Percentiles rank a stretch among this genome's conserved stretches.
These are phyloP conservation scores for Candida mesenterica DNA, from an alignment of 1,139 yeast genomes.

Conservation along the genomic window DNA sequence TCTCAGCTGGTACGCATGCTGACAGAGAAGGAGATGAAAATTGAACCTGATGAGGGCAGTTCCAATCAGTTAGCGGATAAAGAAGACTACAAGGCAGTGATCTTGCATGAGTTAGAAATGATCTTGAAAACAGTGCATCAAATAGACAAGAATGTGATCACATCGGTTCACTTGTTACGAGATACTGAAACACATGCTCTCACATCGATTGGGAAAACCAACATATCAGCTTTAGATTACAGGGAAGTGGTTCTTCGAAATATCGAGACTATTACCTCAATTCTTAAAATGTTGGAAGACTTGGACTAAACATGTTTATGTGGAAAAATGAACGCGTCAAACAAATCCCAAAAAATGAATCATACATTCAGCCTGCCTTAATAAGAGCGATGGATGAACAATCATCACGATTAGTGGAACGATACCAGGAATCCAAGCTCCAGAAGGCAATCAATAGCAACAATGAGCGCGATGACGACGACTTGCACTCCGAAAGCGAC, in stretches of 20 bases:
- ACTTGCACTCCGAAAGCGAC: slow-evolving; percentile 31
- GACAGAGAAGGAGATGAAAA: too few species aligned
- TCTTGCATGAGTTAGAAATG: slow-evolving; percentile 35
- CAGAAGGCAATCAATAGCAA: slow-evolving; percentile 18
- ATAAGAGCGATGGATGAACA: slow-evolving; percentile 36
- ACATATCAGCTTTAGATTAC: not conserved
- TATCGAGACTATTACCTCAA: slow-evolving; percentile 8
- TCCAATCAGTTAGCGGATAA: too few species aligned
- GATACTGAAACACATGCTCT: slow-evolving; percentile 2
- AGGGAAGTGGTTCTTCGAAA: slow-evolving; percentile 17
- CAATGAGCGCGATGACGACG: slow-evolving; percentile 28
- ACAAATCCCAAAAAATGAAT: too few species aligned
- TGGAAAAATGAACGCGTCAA: too few species aligned
- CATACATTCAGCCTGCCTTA: too few species aligned
- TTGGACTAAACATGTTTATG: too few species aligned
- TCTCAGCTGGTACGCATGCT: too few species aligned
- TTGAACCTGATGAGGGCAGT: too few species aligned
- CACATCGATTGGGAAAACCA: too few species aligned
- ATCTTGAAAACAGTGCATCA: slow-evolving; percentile 31
- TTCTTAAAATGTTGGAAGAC: not conserved
- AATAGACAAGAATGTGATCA: slow-evolving; percentile 20
- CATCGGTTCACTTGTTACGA: slow-evolving; percentile 7
- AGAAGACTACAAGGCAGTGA: slow-evolving; percentile 3
- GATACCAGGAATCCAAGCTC: slow-evolving; percentile 39
- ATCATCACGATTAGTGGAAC: slow-evolving; percentile 36